Evolutionary conservation across 345 rosid species (phyloP), one percentile per base, ranked within the genome.

Genomic region (Acer campestre): DNA sequence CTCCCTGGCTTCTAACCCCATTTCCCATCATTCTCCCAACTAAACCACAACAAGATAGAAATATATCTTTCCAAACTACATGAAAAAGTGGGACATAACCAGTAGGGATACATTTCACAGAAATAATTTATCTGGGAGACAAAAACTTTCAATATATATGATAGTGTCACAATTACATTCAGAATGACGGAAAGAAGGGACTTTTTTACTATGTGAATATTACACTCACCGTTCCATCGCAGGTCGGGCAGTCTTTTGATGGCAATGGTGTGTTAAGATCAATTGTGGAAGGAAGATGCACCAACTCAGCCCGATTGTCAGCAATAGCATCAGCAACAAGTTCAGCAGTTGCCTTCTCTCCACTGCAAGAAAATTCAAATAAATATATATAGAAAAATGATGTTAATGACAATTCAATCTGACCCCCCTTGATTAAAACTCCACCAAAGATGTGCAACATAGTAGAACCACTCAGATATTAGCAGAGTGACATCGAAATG

Each of bases 271-370:
- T 68, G 82, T 85, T 86, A 65, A 89, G 84, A 84, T 93, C 87
- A 71, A 92, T 48, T 31, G 92, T 73, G 23, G 93, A 88, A 38
- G 98, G 98, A 74, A 93, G 91, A 85, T 95, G 97, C 71, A 95
- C 86, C 71, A 95, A 65, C 85, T 91, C 95, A 67, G 97, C 98
- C 58, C 97, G 92, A 79, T 92, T 89, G 17, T 95, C 93, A 81
- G 82, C 85, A 78, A 93, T 87, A 68, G 98, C 98, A 78, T 86
- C 93, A 35, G 98, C 98, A 31, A 95, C 73, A 81, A 79, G 78
- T 77, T 90, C 94, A 18, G 95, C 92, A 63, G 98, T 95, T 73
- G 98, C 88, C 87, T 90, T 95, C 79, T 93, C 95, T 73, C 98
- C 98, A 80, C 98, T 95, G 78, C 85, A 88, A 68, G 75, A 84